These are phyloP conservation scores for Chaetoscypha palmicola DNA, from an alignment of 2,329 filamentous ascomycete genomes.

Conservation along the genomic window DNA sequence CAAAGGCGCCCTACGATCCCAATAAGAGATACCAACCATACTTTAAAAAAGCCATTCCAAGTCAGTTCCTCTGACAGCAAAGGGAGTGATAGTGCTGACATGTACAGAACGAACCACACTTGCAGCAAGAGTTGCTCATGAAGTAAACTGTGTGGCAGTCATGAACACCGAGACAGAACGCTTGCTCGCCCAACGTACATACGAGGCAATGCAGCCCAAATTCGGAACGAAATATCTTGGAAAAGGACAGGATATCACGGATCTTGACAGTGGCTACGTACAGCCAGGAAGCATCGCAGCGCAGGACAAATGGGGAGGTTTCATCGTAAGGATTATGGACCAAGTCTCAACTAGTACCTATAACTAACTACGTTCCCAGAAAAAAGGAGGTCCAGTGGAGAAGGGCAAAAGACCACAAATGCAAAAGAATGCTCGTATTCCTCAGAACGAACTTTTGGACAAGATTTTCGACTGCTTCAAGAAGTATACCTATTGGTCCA, in stretches of 20 bases:
- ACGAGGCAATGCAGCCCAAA: slow-evolving; percentile 54
- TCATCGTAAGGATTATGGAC: slow-evolving; percentile 46
- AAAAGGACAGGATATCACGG: slow-evolving; percentile 22
- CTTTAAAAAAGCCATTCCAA: slow-evolving; percentile 66
- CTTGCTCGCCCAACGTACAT: slow-evolving; percentile 51
- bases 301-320: slow-evolving; percentile 40
- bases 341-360: not conserved
- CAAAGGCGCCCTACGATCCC: slow-evolving; percentile 36
- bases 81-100: slow-evolving; percentile 16
- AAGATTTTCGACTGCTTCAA: slow-evolving; percentile 77
- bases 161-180: slow-evolving; percentile 63
- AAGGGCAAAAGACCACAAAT: slow-evolving; percentile 55
- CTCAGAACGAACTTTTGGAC: slow-evolving; percentile 81
- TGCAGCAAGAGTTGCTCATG: slow-evolving; percentile 64
- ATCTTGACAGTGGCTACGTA: slow-evolving; percentile 39
- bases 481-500: slow-evolving; percentile 86
- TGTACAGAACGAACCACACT: slow-evolving; percentile 67
- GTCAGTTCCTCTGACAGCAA: slow-evolving; percentile 39
- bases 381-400: slow-evolving; percentile 37
- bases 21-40: slow-evolving; percentile 54
- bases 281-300: slow-evolving; percentile 46
- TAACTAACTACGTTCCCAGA: slow-evolving; percentile 36
- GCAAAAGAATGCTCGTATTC: slow-evolving; percentile 84
- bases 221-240: slow-evolving; percentile 40
- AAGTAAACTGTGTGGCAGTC: slow-evolving; percentile 67